Evolutionary conservation across 257 asterid genomes (phyloP).

Genomic region (Capsicum baccatum): DNA sequence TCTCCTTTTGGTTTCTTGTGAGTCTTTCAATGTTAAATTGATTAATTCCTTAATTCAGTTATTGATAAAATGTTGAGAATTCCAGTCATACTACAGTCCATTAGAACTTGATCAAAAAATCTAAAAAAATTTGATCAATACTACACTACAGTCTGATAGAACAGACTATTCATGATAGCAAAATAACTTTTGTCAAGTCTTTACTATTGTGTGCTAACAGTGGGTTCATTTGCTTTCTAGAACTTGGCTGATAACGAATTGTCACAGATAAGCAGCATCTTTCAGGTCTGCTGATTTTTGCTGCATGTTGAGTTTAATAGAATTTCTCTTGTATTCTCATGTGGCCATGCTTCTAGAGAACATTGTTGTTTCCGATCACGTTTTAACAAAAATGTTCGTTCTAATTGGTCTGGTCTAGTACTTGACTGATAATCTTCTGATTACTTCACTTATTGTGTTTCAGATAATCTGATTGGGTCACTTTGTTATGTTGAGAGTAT

Average conservation of each 20-base stretch:
- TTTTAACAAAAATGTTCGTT: background rate
- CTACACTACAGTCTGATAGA: constrained; percentile 15
- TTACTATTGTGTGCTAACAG: background rate
- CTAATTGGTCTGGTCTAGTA: constrained; percentile 10
- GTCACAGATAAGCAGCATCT: constrained; percentile 2
- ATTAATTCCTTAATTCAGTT: constrained; percentile 9
- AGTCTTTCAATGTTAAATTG: background rate
- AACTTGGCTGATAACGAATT: background rate
- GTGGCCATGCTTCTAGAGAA: background rate
- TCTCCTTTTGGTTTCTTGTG: constrained; percentile 11
- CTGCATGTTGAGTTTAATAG: constrained; percentile 5
- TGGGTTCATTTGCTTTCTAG: background rate
- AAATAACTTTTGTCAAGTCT: background rate
- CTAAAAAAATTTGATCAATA: too few relatives aligned
- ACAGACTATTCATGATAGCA: constrained; percentile 19
- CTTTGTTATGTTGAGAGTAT: constrained; percentile 14
- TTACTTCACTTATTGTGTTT: constrained; percentile 26
- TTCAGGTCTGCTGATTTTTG: constrained; percentile 3
- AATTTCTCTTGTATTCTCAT: constrained; percentile 19
- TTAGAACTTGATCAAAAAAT: background rate
- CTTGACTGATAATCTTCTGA: constrained; percentile 1
- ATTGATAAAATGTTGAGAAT: background rate
- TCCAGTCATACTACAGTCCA: constrained; percentile 20
- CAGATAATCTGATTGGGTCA: constrained; percentile 21
- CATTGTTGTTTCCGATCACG: background rate